Conservation (phyloP, 2,329 filamentous ascomycete species). For the Lecanosticta acicola region DNA sequence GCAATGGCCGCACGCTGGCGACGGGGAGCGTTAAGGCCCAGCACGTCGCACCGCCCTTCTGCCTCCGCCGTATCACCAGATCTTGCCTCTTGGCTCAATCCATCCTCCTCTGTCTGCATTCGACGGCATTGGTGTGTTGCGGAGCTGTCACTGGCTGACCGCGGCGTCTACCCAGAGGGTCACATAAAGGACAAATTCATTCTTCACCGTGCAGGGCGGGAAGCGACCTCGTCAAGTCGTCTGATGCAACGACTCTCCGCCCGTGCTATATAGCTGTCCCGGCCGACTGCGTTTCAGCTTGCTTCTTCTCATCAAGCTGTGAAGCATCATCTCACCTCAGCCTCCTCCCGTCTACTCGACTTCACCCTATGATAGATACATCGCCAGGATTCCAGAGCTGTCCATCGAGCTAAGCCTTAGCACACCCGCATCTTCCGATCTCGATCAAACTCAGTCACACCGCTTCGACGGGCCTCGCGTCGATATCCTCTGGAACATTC, state of each 20-base stretch:
- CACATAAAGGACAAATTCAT: conserved; percentile 24
- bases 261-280: conserved; percentile 22
- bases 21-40: conserved; percentile 24
- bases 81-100: conserved; percentile 31
- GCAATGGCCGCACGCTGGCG: conserved; percentile 27
- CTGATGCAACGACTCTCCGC: conserved; percentile 11
- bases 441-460: not conserved
- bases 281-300: conserved; percentile 22
- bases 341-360: conserved; percentile 8
- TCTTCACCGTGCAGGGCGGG: conserved; percentile 14
- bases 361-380: too few species aligned
- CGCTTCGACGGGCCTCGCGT: not conserved
- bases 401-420: not conserved
- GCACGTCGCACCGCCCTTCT: conserved; percentile 29
- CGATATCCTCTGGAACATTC: too few species aligned
- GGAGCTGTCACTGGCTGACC: conserved; percentile 31
- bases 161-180: conserved; percentile 18
- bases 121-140: conserved; percentile 29
- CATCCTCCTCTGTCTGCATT: conserved; percentile 27
- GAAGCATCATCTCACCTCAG: conserved; percentile 15
- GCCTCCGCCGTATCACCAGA: conserved; percentile 32
- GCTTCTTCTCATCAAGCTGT: not conserved
- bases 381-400: too few species aligned
- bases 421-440: not conserved
- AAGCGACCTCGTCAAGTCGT: conserved; percentile 19